These are phyloP conservation scores for Ceratocystis alfenasii DNA, from an alignment of 2,329 filamentous ascomycete species.

Conservation along the genomic window DNA sequence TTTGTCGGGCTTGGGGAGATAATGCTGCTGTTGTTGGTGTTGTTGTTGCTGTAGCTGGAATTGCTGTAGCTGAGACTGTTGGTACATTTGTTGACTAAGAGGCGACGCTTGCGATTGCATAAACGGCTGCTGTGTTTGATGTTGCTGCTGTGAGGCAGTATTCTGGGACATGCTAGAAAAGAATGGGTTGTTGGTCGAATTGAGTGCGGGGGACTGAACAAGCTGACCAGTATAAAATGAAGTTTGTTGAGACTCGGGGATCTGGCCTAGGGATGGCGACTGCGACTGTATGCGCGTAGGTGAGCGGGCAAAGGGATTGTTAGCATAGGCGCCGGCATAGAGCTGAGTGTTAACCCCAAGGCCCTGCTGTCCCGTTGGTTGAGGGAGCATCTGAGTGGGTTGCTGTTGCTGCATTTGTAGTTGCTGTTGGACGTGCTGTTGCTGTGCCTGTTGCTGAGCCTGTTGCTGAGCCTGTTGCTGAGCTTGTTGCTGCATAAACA, in stretches of 20 bases:
- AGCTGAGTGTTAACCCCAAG: constrained; percentile 34
- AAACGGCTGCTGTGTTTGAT: constrained; percentile 21
- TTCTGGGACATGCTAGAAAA: constrained; percentile 27
- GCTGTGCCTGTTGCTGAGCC: constrained; percentile 3
- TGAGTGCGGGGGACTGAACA: constrained; percentile 10
- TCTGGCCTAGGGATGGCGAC: constrained; percentile 39
- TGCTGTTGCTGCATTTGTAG: constrained; percentile 17
- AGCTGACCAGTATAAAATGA: constrained; percentile 30
- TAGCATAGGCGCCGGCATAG: constrained; percentile 29
- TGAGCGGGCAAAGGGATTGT: constrained; percentile 41
- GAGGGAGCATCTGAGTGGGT: constrained; percentile 11
- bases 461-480: constrained; percentile 30
- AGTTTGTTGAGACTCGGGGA: constrained; percentile 39
- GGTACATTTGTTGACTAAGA: constrained; percentile 23
- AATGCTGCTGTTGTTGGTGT: constrained; percentile 29
- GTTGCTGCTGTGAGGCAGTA: constrained; percentile 26
- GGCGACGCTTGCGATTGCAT: constrained; percentile 13
- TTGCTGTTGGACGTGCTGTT: constrained; percentile 15
- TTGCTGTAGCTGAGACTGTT: constrained; percentile 25
- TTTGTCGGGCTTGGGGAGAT: constrained; percentile 46
- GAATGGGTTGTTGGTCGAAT: constrained; percentile 30
- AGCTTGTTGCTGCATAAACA: constrained; percentile 30
- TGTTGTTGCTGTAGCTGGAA: constrained; percentile 26
- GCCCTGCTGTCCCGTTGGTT: constrained; percentile 27
- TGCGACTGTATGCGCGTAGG: constrained; percentile 41